Evolutionary conservation across 306 rosid genomes (phyloP).

Genomic region (Cicer judaicum): DNA sequence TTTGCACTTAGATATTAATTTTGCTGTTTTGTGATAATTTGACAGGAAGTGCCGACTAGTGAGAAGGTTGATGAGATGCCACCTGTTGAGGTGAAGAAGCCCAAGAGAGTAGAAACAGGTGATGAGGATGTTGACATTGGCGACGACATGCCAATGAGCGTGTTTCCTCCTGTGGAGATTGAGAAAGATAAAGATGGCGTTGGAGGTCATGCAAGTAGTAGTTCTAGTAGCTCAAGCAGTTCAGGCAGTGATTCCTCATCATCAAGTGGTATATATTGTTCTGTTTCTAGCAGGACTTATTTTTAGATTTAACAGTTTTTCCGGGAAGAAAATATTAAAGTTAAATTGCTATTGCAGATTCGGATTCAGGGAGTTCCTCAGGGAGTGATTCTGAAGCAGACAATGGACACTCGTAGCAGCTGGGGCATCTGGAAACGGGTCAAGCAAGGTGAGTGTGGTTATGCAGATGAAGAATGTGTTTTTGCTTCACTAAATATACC

Average conservation of each 20-base stretch:
- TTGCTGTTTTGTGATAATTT: neutral
- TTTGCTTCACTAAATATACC: constrained; percentile 40
- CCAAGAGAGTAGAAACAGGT: constrained; percentile 76
- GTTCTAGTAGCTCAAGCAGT: constrained; percentile 84
- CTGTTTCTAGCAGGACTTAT: neutral
- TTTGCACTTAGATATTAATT: neutral
- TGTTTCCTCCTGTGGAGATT: constrained; percentile 88
- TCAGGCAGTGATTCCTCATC: constrained; percentile 93
- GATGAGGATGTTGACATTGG: constrained; percentile 99
- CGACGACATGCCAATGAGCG: constrained; percentile 83
- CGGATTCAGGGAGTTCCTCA: constrained; percentile 90
- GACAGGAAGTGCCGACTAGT: constrained; percentile 53
- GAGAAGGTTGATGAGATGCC: constrained; percentile 53
- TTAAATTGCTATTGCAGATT: constrained; percentile 56
- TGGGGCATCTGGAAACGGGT: constrained; percentile 6
- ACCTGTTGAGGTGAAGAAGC: constrained; percentile 61
- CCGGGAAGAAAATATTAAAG: neutral
- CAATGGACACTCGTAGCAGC: constrained; percentile 59
- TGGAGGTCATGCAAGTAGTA: constrained; percentile 73
- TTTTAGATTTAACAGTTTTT: neutral
- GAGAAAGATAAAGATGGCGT: constrained; percentile 77
- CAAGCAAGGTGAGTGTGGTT: constrained; percentile 28
- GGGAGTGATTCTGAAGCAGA: constrained; percentile 92
- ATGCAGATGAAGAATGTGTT: constrained; percentile 41
- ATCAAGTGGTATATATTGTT: constrained; percentile 73